Evolutionary conservation across 2,329 filamentous ascomycete species (phyloP).

Genomic region (Zymoseptoria crescenta): DNA sequence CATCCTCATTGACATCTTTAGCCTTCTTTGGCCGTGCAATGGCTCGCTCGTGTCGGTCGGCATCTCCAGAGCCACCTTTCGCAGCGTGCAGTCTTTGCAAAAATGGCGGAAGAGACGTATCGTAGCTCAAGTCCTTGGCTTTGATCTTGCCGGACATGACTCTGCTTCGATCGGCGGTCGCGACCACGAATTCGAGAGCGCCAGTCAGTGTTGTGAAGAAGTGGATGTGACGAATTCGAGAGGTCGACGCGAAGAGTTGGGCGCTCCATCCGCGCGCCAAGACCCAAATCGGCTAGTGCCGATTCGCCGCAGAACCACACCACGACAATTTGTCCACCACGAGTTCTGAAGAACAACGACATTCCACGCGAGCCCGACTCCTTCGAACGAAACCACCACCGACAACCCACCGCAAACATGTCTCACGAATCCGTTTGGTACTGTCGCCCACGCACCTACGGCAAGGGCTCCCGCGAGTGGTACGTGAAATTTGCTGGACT

Average conservation of each 20-base stretch:
- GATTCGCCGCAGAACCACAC: neutral
- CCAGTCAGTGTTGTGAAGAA: neutral
- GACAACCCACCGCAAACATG: slow-evolving; percentile 50
- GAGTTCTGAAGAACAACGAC: slow-evolving; percentile 1
- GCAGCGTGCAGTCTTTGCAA: slow-evolving; percentile 43
- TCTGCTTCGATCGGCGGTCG: neutral
- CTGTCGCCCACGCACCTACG: slow-evolving; percentile 93
- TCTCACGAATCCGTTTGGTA: slow-evolving; percentile 90
- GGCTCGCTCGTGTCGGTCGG: slow-evolving; percentile 38
- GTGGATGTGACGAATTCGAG: neutral
- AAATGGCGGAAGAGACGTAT: slow-evolving; percentile 44
- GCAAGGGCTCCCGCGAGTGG: slow-evolving; percentile 92
- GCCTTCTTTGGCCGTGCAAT: slow-evolving; percentile 40
- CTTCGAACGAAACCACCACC: slow-evolving; percentile 7
- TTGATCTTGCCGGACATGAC: slow-evolving; percentile 44
- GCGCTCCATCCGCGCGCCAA: neutral
- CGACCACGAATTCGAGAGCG: neutral
- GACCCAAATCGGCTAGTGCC: neutral
- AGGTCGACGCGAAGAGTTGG: neutral
- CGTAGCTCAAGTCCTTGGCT: slow-evolving; percentile 61
- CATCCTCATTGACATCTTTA: slow-evolving; percentile 64
- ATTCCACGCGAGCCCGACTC: slow-evolving; percentile 4
- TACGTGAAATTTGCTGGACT: slow-evolving; percentile 46
- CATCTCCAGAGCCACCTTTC: slow-evolving; percentile 43
- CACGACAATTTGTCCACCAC: neutral